Conservation (phyloP, 2,329 filamentous ascomycete species). For the Paraphoma sp. region DNA sequence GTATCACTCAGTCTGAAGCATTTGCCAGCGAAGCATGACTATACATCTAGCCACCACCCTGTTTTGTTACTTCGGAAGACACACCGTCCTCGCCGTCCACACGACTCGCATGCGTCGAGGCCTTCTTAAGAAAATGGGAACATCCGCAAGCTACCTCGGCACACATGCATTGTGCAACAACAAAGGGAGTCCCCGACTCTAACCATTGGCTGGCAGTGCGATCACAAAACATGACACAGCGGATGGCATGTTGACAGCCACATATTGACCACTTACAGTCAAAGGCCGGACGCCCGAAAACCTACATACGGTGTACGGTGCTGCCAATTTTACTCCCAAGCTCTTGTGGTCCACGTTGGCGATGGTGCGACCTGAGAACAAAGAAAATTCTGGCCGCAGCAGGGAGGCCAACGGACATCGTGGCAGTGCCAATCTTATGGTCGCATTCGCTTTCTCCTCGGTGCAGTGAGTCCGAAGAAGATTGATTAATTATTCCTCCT, state of each 20-base stretch:
- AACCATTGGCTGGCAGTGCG: neutral
- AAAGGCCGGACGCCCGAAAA: neutral
- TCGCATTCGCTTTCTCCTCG: neutral
- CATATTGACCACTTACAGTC: neutral
- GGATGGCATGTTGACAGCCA: neutral
- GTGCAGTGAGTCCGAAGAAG: neutral
- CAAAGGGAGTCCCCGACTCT: neutral
- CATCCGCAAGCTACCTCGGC: neutral
- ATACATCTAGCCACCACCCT: too few relatives aligned
- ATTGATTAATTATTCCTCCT: neutral
- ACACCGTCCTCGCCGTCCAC: neutral
- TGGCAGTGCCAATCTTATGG: neutral
- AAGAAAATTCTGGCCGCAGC: neutral
- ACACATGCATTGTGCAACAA: neutral
- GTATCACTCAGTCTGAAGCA: too few relatives aligned
- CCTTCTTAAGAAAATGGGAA: neutral
- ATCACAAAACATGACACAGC: neutral
- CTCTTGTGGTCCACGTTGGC: neutral
- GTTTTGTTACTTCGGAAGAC: too few relatives aligned
- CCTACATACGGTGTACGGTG: neutral
- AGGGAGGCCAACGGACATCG: neutral
- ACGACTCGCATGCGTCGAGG: neutral
- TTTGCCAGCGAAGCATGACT: too few relatives aligned
- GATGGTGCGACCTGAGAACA: neutral
- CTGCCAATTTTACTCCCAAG: neutral